These are phyloP conservation scores for Dendrobium nobile DNA, from an alignment of 106 monocot genomes.

Conservation along the genomic window DNA sequence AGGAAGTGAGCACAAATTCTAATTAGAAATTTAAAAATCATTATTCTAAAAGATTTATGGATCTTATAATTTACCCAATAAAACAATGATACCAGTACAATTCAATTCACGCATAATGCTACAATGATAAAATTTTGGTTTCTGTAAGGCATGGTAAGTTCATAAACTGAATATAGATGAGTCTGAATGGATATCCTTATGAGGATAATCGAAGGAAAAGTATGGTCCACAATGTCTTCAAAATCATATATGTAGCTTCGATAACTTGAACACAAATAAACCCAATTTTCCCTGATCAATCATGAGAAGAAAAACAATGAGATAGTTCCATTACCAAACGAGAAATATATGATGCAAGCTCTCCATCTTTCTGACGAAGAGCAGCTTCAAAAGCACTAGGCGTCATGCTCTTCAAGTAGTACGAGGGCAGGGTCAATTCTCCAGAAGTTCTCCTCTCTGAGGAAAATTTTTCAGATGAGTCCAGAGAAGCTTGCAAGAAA, in stretches of 20 bases:
- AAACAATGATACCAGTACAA: background rate
- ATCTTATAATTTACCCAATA: background rate
- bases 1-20: background rate
- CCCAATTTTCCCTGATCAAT: background rate
- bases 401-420: constrained; percentile 92
- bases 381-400: constrained; percentile 87
- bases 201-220: background rate
- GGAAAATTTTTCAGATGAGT: constrained; percentile 41
- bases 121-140: background rate
- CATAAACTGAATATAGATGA: background rate
- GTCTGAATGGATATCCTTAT: background rate
- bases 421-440: constrained; percentile 54
- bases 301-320: background rate
- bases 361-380: constrained; percentile 94
- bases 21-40: background rate
- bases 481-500: constrained; percentile 75
- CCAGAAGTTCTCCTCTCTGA: constrained; percentile 51
- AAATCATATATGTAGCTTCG: background rate
- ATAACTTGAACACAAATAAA: background rate
- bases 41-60: background rate
- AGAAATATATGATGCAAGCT: constrained; percentile 86
- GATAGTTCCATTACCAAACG: constrained; percentile 56
- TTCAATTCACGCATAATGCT: background rate
- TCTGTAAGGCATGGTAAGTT: background rate
- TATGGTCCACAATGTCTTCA: background rate